Percentiles rank a stretch among this genome's conserved stretches.
Evolutionary conservation across 108 stramenopile genomes (phyloP).

Genomic region (Cyclotella distinguenda): DNA sequence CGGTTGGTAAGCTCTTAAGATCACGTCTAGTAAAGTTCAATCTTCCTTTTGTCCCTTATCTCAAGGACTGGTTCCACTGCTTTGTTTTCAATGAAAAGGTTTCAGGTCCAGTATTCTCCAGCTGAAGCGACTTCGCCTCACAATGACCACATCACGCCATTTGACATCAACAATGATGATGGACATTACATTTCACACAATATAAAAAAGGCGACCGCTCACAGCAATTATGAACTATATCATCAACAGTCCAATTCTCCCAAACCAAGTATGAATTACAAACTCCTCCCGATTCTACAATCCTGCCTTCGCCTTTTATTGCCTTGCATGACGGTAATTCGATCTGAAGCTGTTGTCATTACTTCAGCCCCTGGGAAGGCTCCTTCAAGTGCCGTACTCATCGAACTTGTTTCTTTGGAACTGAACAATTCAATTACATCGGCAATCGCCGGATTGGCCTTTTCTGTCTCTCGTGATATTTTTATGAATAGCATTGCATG

Average conservation of each 20-base stretch:
- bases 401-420: conserved; percentile 56
- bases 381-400: conserved; percentile 42
- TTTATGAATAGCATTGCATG: conserved; percentile 62
- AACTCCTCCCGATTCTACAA: conserved; percentile 76
- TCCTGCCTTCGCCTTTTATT: conserved; percentile 70
- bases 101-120: background rate
- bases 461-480: conserved; percentile 73
- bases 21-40: background rate
- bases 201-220: conserved; percentile 13
- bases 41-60: background rate
- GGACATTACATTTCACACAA: too few species aligned
- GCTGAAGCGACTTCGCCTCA: too few species aligned
- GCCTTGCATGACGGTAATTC: conserved; percentile 52
- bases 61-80: background rate
- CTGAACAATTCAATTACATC: conserved; percentile 62
- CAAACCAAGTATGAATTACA: background rate
- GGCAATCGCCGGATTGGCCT: conserved; percentile 77
- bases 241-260: conserved; percentile 10
- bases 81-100: background rate
- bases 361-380: conserved; percentile 22
- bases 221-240: conserved; percentile 31
- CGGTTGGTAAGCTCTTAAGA: conserved; percentile 62
- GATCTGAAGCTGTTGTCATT: conserved; percentile 46
- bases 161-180: too few species aligned
- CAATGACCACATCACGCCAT: too few species aligned